phyloP scores from a whole-genome alignment of 345 rosid genomes.

The Brassica juncea region DNA sequence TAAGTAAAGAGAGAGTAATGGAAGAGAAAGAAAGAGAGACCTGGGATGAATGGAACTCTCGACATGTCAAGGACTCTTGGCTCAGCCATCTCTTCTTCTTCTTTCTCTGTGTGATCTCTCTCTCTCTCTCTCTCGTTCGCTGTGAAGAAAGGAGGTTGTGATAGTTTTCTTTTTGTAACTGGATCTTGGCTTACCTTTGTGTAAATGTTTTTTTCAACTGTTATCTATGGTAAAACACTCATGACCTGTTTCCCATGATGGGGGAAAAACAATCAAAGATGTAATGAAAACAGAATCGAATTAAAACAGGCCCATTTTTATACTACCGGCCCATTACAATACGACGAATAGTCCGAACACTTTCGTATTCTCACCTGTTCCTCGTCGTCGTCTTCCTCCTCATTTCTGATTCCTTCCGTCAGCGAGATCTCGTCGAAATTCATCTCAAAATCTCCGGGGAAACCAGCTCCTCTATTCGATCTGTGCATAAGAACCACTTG shows the following conservation, averaged over 20 bases:
- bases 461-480: conserved; percentile 4
- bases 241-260: neutral
- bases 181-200: no score
- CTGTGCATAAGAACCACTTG: conserved; percentile 23
- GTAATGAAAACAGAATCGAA: neutral
- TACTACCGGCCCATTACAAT: neutral
- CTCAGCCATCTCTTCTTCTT: neutral
- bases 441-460: neutral
- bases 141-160: no score
- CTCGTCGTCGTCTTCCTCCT: conserved; percentile 27
- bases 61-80: neutral
- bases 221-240: neutral
- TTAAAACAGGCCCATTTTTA: neutral
- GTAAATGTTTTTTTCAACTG: neutral
- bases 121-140: neutral
- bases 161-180: no score
- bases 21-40: neutral
- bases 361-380: conserved; percentile 4
- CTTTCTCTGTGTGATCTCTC: neutral
- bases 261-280: neutral
- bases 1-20: neutral
- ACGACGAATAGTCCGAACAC: neutral
- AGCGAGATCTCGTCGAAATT: conserved; percentile 30
- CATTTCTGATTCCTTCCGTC: conserved; percentile 20
- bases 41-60: neutral